Conservation (phyloP, 2,329 filamentous ascomycete genomes). For the Curvularia hawaiiensis region DNA sequence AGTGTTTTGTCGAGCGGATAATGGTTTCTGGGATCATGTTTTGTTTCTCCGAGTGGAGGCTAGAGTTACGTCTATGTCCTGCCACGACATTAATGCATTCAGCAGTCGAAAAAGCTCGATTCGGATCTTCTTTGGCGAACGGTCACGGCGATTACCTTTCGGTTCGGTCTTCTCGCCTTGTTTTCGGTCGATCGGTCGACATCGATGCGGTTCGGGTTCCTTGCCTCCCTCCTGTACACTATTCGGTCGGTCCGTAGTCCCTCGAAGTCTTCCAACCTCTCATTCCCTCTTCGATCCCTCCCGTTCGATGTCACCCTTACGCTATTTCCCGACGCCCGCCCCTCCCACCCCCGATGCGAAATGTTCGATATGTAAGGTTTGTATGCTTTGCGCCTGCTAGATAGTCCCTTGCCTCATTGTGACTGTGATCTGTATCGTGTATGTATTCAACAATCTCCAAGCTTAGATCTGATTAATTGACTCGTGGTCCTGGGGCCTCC, state of each 20-base stretch:
- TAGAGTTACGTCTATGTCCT: conserved; percentile 30
- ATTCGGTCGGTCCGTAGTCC: conserved; percentile 45
- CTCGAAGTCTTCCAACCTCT: conserved; percentile 32
- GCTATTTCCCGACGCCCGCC: conserved; percentile 13
- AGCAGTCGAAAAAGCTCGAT: conserved; percentile 40
- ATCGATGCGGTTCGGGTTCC: conserved; percentile 39
- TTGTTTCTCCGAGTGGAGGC: conserved; percentile 31
- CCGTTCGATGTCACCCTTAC: conserved; percentile 15
- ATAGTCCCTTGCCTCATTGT: conserved; percentile 6
- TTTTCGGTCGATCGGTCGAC: conserved; percentile 42
- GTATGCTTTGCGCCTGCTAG: conserved; percentile 13
- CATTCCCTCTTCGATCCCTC: conserved; percentile 16
- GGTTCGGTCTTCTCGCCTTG: conserved; percentile 38
- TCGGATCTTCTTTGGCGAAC: conserved; percentile 44
- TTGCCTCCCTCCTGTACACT: conserved; percentile 43
- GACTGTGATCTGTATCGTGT: conserved; percentile 10
- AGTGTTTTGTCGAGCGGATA: conserved; percentile 30
- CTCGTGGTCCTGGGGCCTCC: not conserved
- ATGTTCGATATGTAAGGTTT: conserved; percentile 14
- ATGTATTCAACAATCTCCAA: conserved; percentile 4
- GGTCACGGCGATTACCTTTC: conserved; percentile 44
- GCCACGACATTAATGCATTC: conserved; percentile 43
- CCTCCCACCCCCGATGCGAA: conserved; percentile 17
- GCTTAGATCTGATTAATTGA: not conserved
- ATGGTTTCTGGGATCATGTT: conserved; percentile 33